Evolutionary conservation across 768 basidiomycete genomes (phyloP).

Genomic region (Trametopsis cervina): DNA sequence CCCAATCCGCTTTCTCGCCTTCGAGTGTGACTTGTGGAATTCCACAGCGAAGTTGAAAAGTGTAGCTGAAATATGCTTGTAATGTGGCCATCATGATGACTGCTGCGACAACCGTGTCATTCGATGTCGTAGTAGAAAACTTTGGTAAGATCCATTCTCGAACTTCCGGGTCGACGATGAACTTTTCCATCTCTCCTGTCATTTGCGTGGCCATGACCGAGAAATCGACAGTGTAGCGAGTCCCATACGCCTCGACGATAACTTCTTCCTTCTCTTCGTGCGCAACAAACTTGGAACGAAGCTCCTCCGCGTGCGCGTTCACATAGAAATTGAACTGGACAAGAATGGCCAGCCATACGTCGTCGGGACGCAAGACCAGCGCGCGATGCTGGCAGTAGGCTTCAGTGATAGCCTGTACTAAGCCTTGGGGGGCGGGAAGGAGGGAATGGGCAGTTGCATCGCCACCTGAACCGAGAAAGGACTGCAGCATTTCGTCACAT

Average conservation of each 20-base stretch:
- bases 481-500: not conserved
- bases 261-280: conserved; percentile 29
- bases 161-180: conserved; percentile 20
- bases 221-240: conserved; percentile 26
- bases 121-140: conserved; percentile 25
- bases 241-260: conserved; percentile 15
- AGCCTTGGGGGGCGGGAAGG: not conserved
- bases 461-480: not conserved
- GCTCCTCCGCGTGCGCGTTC: conserved; percentile 24
- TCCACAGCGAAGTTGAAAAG: conserved; percentile 15
- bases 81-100: conserved; percentile 25
- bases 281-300: conserved; percentile 28
- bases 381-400: not conserved
- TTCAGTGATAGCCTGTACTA: not conserved
- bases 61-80: conserved; percentile 20
- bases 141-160: conserved; percentile 24
- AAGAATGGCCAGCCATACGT: conserved; percentile 40
- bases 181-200: conserved; percentile 20
- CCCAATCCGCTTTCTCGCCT: conserved; percentile 20
- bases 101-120: conserved; percentile 21
- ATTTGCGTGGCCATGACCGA: conserved; percentile 23
- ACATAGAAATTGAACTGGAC: conserved; percentile 31
- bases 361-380: conserved; percentile 37
- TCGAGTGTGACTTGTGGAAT: conserved; percentile 22
- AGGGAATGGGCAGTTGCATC: not conserved